phyloP scores from a whole-genome alignment of 179 eudicot genomes.

The Gypsophila paniculata region DNA sequence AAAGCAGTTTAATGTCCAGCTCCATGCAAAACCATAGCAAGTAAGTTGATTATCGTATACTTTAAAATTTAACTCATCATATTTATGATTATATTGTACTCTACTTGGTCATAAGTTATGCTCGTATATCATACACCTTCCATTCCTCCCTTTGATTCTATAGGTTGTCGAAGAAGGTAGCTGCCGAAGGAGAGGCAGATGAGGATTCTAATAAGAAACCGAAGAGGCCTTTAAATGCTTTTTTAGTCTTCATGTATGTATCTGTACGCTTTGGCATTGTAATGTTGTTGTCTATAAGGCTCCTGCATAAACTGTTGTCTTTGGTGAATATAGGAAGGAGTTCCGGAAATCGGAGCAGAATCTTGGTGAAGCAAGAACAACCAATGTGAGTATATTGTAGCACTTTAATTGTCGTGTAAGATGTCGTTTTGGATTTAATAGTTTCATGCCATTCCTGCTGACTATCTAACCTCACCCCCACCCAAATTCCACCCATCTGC shows the following conservation, averaged over 20 bases:
- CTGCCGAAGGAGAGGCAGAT: background rate
- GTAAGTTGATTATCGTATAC: conserved; percentile 6
- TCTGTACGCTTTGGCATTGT: background rate
- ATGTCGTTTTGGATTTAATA: too few relatives aligned
- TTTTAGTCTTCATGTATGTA: conserved; percentile 17
- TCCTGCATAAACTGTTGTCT: background rate
- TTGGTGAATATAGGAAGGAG: conserved; percentile 21
- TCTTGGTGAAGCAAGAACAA: background rate
- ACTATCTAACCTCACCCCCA: too few relatives aligned
- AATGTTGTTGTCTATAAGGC: background rate
- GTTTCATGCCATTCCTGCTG: too few relatives aligned
- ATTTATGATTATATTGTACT: background rate
- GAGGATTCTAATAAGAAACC: conserved; percentile 13
- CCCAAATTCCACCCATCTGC: too few relatives aligned
- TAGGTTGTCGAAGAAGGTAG: conserved; percentile 4
- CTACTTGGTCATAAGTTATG: background rate
- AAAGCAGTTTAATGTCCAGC: background rate
- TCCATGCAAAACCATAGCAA: background rate
- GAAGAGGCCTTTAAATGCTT: conserved; percentile 13
- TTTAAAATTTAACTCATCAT: background rate
- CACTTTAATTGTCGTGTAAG: background rate
- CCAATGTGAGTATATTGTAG: conserved; percentile 10
- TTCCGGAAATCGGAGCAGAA: conserved; percentile 12
- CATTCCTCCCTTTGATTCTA: background rate
- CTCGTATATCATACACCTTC: background rate